phyloP scores from a whole-genome alignment of 2,329 filamentous ascomycete species.

The Monilinia fructicola region DNA sequence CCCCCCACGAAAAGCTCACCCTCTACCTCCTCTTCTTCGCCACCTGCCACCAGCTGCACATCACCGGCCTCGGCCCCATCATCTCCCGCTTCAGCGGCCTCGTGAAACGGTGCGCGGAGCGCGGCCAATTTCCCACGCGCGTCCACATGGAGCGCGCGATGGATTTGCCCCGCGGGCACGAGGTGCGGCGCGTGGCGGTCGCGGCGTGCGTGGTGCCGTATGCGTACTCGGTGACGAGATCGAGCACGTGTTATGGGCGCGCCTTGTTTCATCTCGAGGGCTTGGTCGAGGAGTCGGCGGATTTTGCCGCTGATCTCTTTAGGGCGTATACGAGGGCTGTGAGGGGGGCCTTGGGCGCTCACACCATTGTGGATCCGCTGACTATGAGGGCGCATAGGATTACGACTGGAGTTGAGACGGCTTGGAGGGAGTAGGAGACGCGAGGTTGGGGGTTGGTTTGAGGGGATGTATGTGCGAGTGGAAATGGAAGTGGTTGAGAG shows the following conservation, averaged over 20 bases:
- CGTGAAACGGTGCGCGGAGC: not conserved
- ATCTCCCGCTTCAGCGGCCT: not conserved
- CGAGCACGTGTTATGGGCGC: not conserved
- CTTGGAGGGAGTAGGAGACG: too few relatives aligned
- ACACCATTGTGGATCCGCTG: constrained; percentile 14
- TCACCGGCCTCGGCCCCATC: not conserved
- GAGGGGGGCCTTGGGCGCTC: not conserved
- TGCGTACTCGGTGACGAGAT: constrained; percentile 14
- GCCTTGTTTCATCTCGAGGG: constrained; percentile 20
- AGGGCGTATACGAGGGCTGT: constrained; percentile 11
- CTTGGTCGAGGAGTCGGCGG: constrained; percentile 24
- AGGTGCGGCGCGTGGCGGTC: not conserved
- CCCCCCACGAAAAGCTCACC: not conserved
- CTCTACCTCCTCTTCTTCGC: constrained; percentile 15
- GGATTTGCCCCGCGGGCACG: not conserved
- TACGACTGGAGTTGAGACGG: not conserved
- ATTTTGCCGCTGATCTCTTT: constrained; percentile 26
- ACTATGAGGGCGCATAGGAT: not conserved
- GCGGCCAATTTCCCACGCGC: not conserved
- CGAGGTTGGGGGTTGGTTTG: not conserved
- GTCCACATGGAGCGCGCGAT: not conserved
- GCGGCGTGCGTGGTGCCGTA: not conserved
- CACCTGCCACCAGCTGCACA: constrained; percentile 32
- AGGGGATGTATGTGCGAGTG: too few relatives aligned
- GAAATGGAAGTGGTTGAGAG: too few relatives aligned